Conservation (phyloP, 1,284 basidiomycete species). For the Sporisorium scitamineum region DNA sequence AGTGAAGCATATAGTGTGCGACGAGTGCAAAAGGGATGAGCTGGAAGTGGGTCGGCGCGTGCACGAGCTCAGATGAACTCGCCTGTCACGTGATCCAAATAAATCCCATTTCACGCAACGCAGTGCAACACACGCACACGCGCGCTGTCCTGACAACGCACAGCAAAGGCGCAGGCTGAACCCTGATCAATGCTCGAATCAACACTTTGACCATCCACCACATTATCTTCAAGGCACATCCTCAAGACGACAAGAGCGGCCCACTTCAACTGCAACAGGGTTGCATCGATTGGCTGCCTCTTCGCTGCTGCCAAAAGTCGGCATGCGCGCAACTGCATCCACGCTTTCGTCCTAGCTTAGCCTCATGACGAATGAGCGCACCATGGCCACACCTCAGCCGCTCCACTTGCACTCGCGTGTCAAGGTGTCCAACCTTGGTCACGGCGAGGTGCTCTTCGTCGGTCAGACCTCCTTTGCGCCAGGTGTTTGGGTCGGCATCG, state of each 20-base stretch:
- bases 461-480: constrained; percentile 84
- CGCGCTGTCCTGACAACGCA: not conserved
- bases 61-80: no score
- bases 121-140: constrained; percentile 7
- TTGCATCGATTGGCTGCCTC: not conserved
- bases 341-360: not conserved
- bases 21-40: no score
- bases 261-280: no score
- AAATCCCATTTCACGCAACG: no score
- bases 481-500: constrained; percentile 95
- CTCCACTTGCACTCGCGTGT: constrained; percentile 60
- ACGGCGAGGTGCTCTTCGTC: constrained; percentile 86
- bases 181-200: not conserved
- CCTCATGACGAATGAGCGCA: constrained; percentile 1
- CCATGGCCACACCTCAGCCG: constrained; percentile 26
- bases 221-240: not conserved
- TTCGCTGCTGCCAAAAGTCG: not conserved
- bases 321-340: constrained; percentile 4
- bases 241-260: no score
- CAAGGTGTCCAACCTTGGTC: constrained; percentile 72
- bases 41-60: no score
- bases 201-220: constrained; percentile 1
- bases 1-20: no score
- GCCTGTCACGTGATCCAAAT: no score
- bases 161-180: constrained; percentile 4